Conservation (phyloP, 768 basidiomycete genomes). For the Trametes coccinea region DNA sequence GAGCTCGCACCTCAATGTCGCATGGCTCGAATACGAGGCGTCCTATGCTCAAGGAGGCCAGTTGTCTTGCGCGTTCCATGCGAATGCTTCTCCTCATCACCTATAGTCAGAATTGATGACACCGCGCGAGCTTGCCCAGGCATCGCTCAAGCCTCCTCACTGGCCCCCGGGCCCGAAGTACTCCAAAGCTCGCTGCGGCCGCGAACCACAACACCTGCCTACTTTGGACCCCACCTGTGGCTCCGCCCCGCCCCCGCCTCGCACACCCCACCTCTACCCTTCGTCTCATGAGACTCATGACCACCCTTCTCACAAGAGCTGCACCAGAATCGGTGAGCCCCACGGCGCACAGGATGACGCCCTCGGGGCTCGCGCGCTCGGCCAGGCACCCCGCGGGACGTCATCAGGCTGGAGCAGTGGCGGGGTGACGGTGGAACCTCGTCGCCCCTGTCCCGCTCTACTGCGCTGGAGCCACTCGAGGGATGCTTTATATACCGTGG, state of each 20-base stretch:
- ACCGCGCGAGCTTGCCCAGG: no score
- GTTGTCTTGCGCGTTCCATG: no score
- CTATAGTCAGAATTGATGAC: no score
- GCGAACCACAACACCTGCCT: neutral
- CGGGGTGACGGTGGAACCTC: neutral
- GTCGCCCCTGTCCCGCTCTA: neutral
- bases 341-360: neutral
- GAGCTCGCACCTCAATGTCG: no score
- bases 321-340: no score
- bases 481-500: neutral
- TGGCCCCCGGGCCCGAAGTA: neutral
- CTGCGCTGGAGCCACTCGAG: neutral
- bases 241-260: no score
- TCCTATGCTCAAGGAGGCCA: no score
- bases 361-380: neutral
- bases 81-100: no score
- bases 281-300: no score
- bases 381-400: slow-evolving; percentile 3
- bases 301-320: no score
- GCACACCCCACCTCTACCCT: no score
- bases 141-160: neutral
- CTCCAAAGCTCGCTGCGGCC: neutral
- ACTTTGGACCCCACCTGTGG: neutral
- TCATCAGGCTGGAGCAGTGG: slow-evolving; percentile 2
- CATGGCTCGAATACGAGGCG: no score